Evolutionary conservation across 108 stramenopile species (phyloP).

Genomic region (Nitzschia sp.): DNA sequence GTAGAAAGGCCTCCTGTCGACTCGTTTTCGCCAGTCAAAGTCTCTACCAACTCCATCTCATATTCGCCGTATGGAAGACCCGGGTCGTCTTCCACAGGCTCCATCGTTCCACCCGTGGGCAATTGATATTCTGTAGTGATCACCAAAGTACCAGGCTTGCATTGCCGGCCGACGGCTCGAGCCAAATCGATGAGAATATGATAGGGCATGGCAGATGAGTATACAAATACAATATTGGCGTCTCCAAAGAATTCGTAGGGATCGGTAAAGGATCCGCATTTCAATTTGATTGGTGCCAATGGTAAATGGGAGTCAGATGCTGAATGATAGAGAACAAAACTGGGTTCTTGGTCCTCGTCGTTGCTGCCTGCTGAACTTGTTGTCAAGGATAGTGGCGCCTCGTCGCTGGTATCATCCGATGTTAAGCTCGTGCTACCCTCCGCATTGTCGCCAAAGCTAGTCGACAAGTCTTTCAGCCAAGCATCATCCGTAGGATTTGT

Average conservation of each 20-base stretch:
- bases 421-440: background rate
- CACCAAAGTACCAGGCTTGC: constrained; percentile 71
- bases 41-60: constrained; percentile 65
- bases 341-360: background rate
- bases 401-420: background rate
- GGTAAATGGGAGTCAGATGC: constrained; percentile 13
- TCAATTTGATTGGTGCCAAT: constrained; percentile 62
- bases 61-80: constrained; percentile 56
- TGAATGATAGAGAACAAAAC: background rate
- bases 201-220: constrained; percentile 67
- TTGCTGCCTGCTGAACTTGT: background rate
- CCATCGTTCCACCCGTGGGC: constrained; percentile 18
- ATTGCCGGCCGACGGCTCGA: constrained; percentile 68
- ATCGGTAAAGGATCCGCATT: constrained; percentile 75
- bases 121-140: constrained; percentile 80
- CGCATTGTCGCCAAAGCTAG: background rate
- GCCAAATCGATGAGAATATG: constrained; percentile 48
- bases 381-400: background rate
- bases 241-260: constrained; percentile 75
- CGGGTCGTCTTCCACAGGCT: constrained; percentile 44
- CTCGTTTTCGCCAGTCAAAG: constrained; percentile 63
- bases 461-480: background rate
- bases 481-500: background rate
- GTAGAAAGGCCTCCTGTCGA: constrained; percentile 73
- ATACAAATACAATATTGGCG: constrained; percentile 72